Evolutionary conservation across 257 asterid species (phyloP), one percentile per base, ranked within the genome.

Genomic region (Gentiana straminea): DNA sequence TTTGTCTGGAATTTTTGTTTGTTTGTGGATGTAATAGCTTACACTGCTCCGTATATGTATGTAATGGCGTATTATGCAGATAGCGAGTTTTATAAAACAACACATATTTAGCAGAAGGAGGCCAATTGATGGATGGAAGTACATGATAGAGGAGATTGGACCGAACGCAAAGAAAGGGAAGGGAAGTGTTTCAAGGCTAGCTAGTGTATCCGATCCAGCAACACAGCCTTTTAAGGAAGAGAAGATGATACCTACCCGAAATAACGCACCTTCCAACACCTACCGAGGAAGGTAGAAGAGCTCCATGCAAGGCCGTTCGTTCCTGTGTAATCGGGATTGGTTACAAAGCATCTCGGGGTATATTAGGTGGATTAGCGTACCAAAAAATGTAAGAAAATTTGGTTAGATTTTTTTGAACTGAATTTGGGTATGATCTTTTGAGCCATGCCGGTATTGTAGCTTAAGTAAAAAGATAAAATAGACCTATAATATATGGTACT

Each of bases 61-160:
- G 10, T 4, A 24, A 24, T 24, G 24, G 24, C 24, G 24, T 24
- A 24, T 9, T 8, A 13, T 69, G 59, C 86, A 87, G 98, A 91
- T 91, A 64, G 98, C 93, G 2, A 91, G 97, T 75, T 87, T 91
- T 64, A 83, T 85, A 57, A 87, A 87, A 68, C 77, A 84, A 2
- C 98, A 88, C 59, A 76, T 76, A 69, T 76, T 76, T 63, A 76
- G 82, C 58, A 68, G 76, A 10, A 69, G 76, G 60, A 66, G 82
- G 75, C 97, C 97, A 1, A 80, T 84, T 24, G 97, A 87, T 53
- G 97, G 97, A 39, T 91, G 98, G 97, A 91, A 80, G 73, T 82
- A 83, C 79, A 87, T 91, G 97, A 91, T 91, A 46, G 98, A 91
- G 59, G 90, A 71, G 56, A 84, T 84, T 6, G 98, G 97, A 36